Evolutionary conservation across 805 yeast species (phyloP), one percentile per base, ranked within the genome.

Genomic region (Ogataea populi-albae): DNA sequence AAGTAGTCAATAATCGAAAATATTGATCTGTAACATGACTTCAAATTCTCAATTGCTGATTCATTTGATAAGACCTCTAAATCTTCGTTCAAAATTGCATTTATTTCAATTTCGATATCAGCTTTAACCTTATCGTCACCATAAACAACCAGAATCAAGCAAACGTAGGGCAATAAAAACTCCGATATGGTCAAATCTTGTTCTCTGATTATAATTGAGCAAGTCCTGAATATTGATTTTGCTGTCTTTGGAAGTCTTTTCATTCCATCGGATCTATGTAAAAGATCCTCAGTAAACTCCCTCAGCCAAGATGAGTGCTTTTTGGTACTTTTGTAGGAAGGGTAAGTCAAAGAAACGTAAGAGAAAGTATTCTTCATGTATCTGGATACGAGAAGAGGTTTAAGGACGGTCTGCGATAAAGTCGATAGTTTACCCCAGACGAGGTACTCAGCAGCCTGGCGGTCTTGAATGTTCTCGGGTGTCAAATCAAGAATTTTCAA

Each of bases 1-100:
- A 88, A 76, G 52, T 88, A 87, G 51, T 93, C 98, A 18, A 89
- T 62, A 3, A 89, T 77, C 26, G 79, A 77, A 50, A 93, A 87
- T 0, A 88, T 72, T 0, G 87, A 68, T 40, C 84, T 84, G 49
- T 77, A 85, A 45, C 87, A 81, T 28, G 75, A 61, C 47, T 75
- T 77, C 40, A 83, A 54, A 40, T 73, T 75, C 41, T 82, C 91
- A 4, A 60, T 51, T 2, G 75, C 62, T 30, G 73, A 66, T 31
- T 77, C 76, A 19, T 78, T 77, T 12, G 73, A 70, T 14, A 69
- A 57, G 2, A 54, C 46, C 6, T 66, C 64, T 3, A 68, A 50
- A 35, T 71, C 74, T 21, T 70, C 65, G 3, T 71, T 63, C 38
- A 89, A 65, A 8, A 89, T 75, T 7, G 65, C 56, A 35, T 69